A percentile compares a stretch with the other conserved stretches of the same genome.
Conservation (phyloP, 2,329 filamentous ascomycete genomes). For the Exophiala viscosa region DNA sequence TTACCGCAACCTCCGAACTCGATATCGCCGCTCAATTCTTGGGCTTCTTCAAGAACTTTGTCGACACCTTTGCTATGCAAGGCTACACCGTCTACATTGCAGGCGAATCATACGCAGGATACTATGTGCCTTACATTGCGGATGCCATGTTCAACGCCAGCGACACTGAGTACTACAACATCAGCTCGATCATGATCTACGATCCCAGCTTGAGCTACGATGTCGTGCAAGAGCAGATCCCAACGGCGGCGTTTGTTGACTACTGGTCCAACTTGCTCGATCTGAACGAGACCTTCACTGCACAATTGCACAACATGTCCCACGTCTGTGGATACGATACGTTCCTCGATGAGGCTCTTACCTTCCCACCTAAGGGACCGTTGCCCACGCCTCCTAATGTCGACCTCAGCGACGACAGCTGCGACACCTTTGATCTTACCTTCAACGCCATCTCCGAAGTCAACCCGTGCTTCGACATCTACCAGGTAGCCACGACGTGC, state of each 20-base stretch:
- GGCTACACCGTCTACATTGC: slow-evolving; percentile 68
- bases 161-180: slow-evolving; percentile 63
- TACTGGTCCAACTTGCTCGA: slow-evolving; percentile 43
- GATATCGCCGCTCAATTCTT: slow-evolving; percentile 69
- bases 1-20: slow-evolving; percentile 62
- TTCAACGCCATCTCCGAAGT: slow-evolving; percentile 50
- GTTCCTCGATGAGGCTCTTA: slow-evolving; percentile 51
- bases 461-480: slow-evolving; percentile 79
- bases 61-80: slow-evolving; percentile 66
- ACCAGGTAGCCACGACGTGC: slow-evolving; percentile 69
- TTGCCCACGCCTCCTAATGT: slow-evolving; percentile 54
- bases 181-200: slow-evolving; percentile 68
- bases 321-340: slow-evolving; percentile 46
- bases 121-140: slow-evolving; percentile 66
- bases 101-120: slow-evolving; percentile 53
- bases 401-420: slow-evolving; percentile 46
- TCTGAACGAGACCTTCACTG: slow-evolving; percentile 44
- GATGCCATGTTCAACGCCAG: slow-evolving; percentile 68
- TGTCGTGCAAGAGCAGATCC: slow-evolving; percentile 47
- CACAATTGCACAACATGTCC: slow-evolving; percentile 39
- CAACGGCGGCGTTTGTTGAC: slow-evolving; percentile 41
- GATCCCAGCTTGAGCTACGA: slow-evolving; percentile 62
- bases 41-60: slow-evolving; percentile 75
- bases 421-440: slow-evolving; percentile 58
- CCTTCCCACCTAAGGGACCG: slow-evolving; percentile 63